A percentile compares a stretch with the other conserved stretches of the same genome.
phyloP scores from a whole-genome alignment of 2,329 filamentous ascomycete genomes.

The Pleomassaria siparia region DNA sequence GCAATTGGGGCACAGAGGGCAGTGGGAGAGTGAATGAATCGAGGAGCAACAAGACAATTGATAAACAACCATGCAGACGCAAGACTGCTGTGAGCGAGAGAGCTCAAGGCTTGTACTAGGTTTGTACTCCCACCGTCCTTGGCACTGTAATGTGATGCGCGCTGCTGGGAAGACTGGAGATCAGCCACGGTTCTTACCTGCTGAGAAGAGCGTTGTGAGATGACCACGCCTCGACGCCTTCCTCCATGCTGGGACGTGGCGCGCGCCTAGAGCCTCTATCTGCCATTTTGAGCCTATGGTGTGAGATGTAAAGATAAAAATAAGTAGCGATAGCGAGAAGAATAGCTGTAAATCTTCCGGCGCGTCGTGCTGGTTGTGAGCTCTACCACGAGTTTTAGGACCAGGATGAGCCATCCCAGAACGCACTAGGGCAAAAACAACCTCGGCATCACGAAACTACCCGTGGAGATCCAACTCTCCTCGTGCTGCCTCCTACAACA shows the following conservation, averaged over 20 bases:
- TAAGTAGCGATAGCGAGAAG: conserved; percentile 1
- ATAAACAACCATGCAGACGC: conserved; percentile 12
- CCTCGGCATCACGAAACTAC: neutral
- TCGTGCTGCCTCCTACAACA: neutral
- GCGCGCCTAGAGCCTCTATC: conserved; percentile 42
- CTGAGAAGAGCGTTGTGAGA: conserved; percentile 18
- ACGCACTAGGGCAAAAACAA: neutral
- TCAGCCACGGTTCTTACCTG: conserved; percentile 32
- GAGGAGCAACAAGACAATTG: conserved; percentile 12
- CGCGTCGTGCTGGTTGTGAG: conserved; percentile 8
- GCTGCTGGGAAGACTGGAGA: conserved; percentile 7
- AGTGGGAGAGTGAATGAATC: conserved; percentile 6
- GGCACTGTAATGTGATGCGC: conserved; percentile 12
- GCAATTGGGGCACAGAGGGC: conserved; percentile 5
- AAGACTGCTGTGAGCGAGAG: conserved; percentile 5
- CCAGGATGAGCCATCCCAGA: neutral
- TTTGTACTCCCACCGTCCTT: conserved; percentile 27
- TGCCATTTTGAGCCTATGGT: conserved; percentile 19
- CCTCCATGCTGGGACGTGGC: conserved; percentile 45
- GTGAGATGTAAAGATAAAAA: neutral
- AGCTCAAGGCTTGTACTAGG: conserved; percentile 19
- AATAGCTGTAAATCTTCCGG: neutral
- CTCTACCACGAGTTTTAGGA: conserved; percentile 2
- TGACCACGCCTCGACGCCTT: conserved; percentile 33
- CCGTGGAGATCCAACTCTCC: neutral